A percentile compares a stretch with the other conserved stretches of the same genome.
These are phyloP conservation scores for Protomyces macrosporus DNA, from an alignment of 1,139 yeast genomes.

Conservation along the genomic window DNA sequence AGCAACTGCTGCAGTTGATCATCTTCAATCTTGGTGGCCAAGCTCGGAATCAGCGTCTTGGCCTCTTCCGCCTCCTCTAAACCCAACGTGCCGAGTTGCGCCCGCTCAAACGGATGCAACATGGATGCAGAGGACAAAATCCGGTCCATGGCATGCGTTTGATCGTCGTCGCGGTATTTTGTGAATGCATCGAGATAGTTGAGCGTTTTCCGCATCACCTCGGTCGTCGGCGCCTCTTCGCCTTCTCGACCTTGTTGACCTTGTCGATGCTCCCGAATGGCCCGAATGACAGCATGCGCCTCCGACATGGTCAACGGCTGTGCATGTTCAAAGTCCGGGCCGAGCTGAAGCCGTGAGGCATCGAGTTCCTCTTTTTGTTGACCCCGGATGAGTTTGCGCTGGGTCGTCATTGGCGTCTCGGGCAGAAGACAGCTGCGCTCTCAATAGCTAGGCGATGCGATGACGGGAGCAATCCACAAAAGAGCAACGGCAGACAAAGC, in stretches of 20 bases:
- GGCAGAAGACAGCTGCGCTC: background rate
- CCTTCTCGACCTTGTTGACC: slow-evolving; percentile 15
- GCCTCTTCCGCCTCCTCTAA: slow-evolving; percentile 99
- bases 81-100: slow-evolving; percentile 87
- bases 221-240: slow-evolving; percentile 29
- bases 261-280: slow-evolving; percentile 25
- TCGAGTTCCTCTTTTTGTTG: slow-evolving; percentile 26
- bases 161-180: slow-evolving; percentile 83
- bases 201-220: slow-evolving; percentile 80
- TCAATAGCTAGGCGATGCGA: background rate
- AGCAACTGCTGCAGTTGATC: slow-evolving; percentile 28
- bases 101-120: slow-evolving; percentile 91
- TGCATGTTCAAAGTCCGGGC: slow-evolving; percentile 29
- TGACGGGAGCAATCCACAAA: background rate
- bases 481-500: background rate
- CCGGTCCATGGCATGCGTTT: slow-evolving; percentile 80
- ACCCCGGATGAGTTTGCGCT: slow-evolving; percentile 14
- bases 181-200: slow-evolving; percentile 82
- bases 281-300: slow-evolving; percentile 29
- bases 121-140: slow-evolving; percentile 18
- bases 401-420: slow-evolving; percentile 10
- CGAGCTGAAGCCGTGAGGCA: slow-evolving; percentile 28
- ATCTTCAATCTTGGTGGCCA: slow-evolving; percentile 28
- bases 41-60: slow-evolving; percentile 72
- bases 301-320: slow-evolving; percentile 29